phyloP scores from a whole-genome alignment of 441 rosid genomes.

The Daphne laureola region DNA sequence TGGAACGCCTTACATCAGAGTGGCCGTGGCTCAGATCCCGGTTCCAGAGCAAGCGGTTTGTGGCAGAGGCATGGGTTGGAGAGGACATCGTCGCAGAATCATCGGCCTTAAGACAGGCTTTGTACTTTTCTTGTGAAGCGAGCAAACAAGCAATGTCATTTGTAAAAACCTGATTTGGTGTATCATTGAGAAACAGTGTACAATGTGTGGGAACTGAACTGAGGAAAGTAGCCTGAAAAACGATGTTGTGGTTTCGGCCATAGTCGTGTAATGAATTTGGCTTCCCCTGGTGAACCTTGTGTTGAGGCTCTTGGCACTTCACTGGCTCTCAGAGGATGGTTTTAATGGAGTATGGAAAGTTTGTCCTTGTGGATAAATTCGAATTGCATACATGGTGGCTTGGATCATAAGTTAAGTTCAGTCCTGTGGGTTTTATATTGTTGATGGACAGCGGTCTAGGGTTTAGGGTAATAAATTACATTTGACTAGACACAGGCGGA shows the following conservation, averaged over 20 bases:
- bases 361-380: too few species aligned
- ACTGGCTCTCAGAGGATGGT: too few species aligned
- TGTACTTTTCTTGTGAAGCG: slow-evolving; percentile 26
- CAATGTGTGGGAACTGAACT: slow-evolving; percentile 23
- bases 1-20: slow-evolving; percentile 54
- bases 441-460: too few species aligned
- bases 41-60: slow-evolving; percentile 39
- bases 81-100: slow-evolving; percentile 59
- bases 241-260: slow-evolving; percentile 25
- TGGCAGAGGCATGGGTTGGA: slow-evolving; percentile 75
- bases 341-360: too few species aligned
- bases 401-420: too few species aligned
- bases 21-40: slow-evolving; percentile 34
- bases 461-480: too few species aligned
- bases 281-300: slow-evolving; percentile 16
- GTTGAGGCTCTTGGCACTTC: too few species aligned
- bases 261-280: slow-evolving; percentile 35
- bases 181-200: slow-evolving; percentile 40
- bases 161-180: slow-evolving; percentile 26
- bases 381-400: too few species aligned
- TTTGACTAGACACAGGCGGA: too few species aligned
- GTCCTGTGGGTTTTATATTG: too few species aligned
- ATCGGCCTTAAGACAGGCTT: slow-evolving; percentile 18
- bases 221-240: slow-evolving; percentile 34
- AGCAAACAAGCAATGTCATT: slow-evolving; percentile 29